phyloP scores from a whole-genome alignment of 1,284 basidiomycete species.

The Paramarasmius palmivorus region DNA sequence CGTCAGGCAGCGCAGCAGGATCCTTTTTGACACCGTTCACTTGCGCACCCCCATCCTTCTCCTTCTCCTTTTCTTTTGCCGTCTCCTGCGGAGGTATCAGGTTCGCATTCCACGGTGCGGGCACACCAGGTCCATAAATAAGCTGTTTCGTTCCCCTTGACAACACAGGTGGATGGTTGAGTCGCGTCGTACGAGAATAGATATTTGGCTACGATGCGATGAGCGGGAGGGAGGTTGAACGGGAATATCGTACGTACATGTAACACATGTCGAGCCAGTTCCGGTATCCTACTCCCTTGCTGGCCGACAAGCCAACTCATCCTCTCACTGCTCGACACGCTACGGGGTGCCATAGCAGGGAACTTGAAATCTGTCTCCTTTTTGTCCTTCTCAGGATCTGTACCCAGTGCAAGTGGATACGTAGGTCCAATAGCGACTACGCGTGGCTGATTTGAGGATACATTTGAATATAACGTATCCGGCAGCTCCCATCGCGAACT shows the following conservation, averaged over 20 bases:
- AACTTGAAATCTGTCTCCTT: slow-evolving; percentile 39
- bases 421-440: slow-evolving; percentile 56
- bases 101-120: slow-evolving; percentile 67
- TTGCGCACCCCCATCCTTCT: slow-evolving; percentile 36
- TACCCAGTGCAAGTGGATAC: slow-evolving; percentile 47
- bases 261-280: slow-evolving; percentile 59
- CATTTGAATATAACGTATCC: slow-evolving; percentile 59
- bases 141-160: slow-evolving; percentile 57
- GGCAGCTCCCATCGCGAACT: slow-evolving; percentile 67
- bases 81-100: slow-evolving; percentile 30
- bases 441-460: slow-evolving; percentile 57
- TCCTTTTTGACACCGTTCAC: slow-evolving; percentile 32
- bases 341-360: slow-evolving; percentile 51
- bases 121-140: slow-evolving; percentile 59
- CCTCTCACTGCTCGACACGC: slow-evolving; percentile 54
- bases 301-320: slow-evolving; percentile 51
- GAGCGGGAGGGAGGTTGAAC: slow-evolving; percentile 3
- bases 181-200: slow-evolving; percentile 57
- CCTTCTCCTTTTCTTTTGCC: slow-evolving; percentile 22
- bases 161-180: slow-evolving; percentile 63
- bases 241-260: slow-evolving; percentile 54
- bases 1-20: slow-evolving; percentile 55
- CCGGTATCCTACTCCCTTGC: slow-evolving; percentile 58
- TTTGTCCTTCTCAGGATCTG: slow-evolving; percentile 36
- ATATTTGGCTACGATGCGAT: slow-evolving; percentile 44